Evolutionary conservation across 129 eudicot species (phyloP), one percentile per base, ranked within the genome.

Genomic region (Flaveria robusta): DNA sequence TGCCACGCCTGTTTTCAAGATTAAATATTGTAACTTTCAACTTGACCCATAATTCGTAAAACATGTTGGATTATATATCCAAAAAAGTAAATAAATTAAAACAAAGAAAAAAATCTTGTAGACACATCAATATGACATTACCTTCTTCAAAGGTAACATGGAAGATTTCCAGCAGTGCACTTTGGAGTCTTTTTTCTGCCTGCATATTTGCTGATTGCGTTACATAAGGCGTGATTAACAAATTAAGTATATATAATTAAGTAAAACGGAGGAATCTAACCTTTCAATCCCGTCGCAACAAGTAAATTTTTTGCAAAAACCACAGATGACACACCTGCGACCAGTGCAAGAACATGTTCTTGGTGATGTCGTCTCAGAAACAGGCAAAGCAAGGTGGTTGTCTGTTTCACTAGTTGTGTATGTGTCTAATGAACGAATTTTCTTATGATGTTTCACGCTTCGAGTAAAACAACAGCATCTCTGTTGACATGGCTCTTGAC

Each of bases 81-180:
- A 5, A 34, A 34, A 34, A 34, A 0, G 39, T 0, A 34, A 34
- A 34, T 34, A 34, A 5, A 10, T 41, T 9, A 7, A 15, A 50
- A 70, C 27, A 49, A 70, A 7, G 10, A 70, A 70, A 7, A 5
- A 70, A 70, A 26, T 42, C 13, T 8, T 15, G 45, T n/a, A 29
- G 20, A 52, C 66, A 71, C 11, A 10, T 39, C 60, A 54, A 71
- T 29, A 39, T 9, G n/a, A 3, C 47, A 26, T 72, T 85, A 91
- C 97, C 97, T 88, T 91, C 82, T 87, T 89, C 46, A 85, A 82
- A 27, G 91, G 91, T 74, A 84, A 65, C 75, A 72, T 81, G 22
- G 94, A 88, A 63, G 90, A 83, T 86, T 79, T 85, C 97, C 97
- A 91, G 67, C 96, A 91, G 79, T 77, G 85, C 74, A 83, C 87